Percentiles rank a stretch among this genome's conserved stretches.
phyloP scores from a whole-genome alignment of 2,329 filamentous ascomycete genomes.

The Verticillium klebahnii region DNA sequence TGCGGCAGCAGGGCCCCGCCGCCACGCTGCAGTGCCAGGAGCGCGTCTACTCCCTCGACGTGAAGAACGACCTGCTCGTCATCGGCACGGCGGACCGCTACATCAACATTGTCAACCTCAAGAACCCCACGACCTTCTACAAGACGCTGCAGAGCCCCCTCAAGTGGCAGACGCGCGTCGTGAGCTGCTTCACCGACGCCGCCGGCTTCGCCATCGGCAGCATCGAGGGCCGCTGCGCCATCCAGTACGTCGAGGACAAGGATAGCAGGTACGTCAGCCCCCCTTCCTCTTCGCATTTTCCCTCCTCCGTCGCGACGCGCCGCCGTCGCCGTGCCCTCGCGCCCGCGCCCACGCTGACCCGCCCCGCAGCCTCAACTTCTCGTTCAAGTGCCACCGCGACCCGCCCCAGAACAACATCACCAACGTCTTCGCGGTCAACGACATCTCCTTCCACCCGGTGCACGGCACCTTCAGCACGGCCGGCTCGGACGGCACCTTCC shows the following conservation, averaged over 20 bases:
- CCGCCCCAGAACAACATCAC: slow-evolving; percentile 68
- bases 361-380: slow-evolving; percentile 79
- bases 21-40: slow-evolving; percentile 67
- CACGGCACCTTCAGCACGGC: slow-evolving; percentile 99
- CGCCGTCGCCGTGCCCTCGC: too few species aligned
- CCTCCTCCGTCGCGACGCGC: too few species aligned
- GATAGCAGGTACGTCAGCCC: slow-evolving; percentile 58
- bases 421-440: slow-evolving; percentile 92
- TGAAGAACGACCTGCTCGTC: slow-evolving; percentile 82
- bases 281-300: background rate
- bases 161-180: slow-evolving; percentile 96
- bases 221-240: slow-evolving; percentile 95
- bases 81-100: slow-evolving; percentile 91
- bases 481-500: slow-evolving; percentile 92
- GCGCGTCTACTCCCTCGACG: slow-evolving; percentile 86
- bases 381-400: slow-evolving; percentile 97
- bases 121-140: slow-evolving; percentile 85
- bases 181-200: slow-evolving; percentile 91
- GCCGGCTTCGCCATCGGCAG: slow-evolving; percentile 91
- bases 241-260: slow-evolving; percentile 97
- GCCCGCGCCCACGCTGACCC: background rate
- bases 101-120: slow-evolving; percentile 91
- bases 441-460: slow-evolving; percentile 93
- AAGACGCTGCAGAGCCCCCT: slow-evolving; percentile 94
- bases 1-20: slow-evolving; percentile 61